phyloP scores from a whole-genome alignment of 2,329 filamentous ascomycete species.

The Colletotrichum costaricense region DNA sequence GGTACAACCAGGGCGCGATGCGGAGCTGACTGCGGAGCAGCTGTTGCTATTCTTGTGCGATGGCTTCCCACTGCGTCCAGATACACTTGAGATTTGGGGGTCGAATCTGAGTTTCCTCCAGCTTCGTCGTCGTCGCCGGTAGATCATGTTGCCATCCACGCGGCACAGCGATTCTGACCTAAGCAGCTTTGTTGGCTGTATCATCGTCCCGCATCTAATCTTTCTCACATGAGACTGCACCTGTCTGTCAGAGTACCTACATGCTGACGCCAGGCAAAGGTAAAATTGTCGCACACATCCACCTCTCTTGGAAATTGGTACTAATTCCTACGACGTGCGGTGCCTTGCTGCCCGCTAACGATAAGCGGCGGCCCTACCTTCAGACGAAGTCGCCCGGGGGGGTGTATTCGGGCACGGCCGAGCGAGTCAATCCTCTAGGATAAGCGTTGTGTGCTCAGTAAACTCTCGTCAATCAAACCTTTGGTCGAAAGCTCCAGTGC shows the following conservation, averaged over 20 bases:
- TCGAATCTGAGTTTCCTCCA: neutral
- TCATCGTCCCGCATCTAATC: constrained; percentile 9
- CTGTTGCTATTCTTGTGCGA: constrained; percentile 15
- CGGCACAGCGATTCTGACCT: neutral
- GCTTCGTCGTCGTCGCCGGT: neutral
- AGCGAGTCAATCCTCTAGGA: neutral
- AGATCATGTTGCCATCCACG: neutral
- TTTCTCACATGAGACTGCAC: constrained; percentile 4
- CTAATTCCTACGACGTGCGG: neutral
- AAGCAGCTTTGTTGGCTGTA: neutral
- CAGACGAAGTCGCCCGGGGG: neutral
- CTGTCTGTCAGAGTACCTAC: neutral
- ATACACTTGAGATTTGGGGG: neutral
- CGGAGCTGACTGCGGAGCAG: neutral
- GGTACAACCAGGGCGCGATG: neutral
- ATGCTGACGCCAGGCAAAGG: neutral
- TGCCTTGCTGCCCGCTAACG: neutral
- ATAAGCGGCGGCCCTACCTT: neutral
- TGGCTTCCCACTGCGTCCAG: neutral
- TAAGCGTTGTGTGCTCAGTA: neutral
- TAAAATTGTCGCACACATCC: neutral
- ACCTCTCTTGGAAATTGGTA: neutral
- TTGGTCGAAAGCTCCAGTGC: neutral
- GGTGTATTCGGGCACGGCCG: neutral
- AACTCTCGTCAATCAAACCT: neutral